These are phyloP conservation scores for Kwoniella sp. DNA, from an alignment of 768 basidiomycete species.

Conservation along the genomic window DNA sequence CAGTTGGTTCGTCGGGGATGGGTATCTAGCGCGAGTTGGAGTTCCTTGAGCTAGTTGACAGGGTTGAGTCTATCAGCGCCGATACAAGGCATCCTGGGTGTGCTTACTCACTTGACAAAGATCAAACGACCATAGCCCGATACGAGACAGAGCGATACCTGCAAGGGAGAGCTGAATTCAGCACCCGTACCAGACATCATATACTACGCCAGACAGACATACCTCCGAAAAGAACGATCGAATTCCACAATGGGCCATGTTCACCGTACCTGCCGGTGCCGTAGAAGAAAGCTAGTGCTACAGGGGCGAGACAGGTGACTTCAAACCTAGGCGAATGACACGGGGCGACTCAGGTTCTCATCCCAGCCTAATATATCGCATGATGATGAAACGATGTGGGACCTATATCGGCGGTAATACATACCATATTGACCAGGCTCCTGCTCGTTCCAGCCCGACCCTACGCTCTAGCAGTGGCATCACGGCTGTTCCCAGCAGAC, in stretches of 20 bases:
- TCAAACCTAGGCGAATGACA: conserved; percentile 40
- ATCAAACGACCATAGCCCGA: conserved; percentile 55
- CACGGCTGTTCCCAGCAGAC: conserved; percentile 50
- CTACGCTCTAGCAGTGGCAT: conserved; percentile 50
- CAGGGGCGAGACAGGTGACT: conserved; percentile 45
- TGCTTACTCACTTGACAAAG: conserved; percentile 47
- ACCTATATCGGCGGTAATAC: no score
- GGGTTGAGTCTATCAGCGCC: conserved; percentile 11
- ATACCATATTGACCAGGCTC: conserved; percentile 55
- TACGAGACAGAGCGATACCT: conserved; percentile 50
- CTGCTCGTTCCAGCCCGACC: conserved; percentile 51
- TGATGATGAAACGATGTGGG: no score
- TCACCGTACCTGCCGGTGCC: conserved; percentile 40
- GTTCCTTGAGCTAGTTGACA: conserved; percentile 42
- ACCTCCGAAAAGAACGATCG: conserved; percentile 36
- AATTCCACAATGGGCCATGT: conserved; percentile 42
- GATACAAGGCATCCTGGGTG: not conserved
- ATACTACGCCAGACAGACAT: not conserved
- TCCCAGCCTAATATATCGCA: no score
- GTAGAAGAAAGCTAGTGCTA: conserved; percentile 48
- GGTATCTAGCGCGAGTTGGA: conserved; percentile 46
- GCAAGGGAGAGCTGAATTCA: not conserved
- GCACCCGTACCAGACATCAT: not conserved
- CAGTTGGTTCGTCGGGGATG: conserved; percentile 50
- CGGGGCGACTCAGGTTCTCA: not conserved